Evolutionary conservation across 208 protist genomes (phyloP), one percentile per base, ranked within the genome.

Genomic region (Trypanosoma brucei): DNA sequence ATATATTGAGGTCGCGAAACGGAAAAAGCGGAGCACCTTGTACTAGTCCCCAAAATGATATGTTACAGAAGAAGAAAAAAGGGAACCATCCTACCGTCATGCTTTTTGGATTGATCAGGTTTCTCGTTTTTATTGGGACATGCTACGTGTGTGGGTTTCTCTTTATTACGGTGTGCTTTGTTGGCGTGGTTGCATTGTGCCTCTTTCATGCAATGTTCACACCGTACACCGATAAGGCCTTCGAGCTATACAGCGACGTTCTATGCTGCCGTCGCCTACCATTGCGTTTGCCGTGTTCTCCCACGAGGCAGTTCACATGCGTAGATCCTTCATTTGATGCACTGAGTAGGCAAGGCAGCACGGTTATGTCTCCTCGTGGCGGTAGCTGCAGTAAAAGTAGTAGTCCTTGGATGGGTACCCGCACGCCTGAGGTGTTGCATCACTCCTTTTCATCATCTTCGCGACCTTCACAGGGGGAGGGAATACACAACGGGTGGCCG

Each of bases 221-320:
- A 55, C 70, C 70, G 4, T 73, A 81, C 44, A 74, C 65, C 8
- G 75, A 81, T 62, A 70, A 68, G 14, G 75, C 70, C 14, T 75
- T 65, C 57, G 51, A 62, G 14, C 13, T 61, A 1, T 81, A 81
- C 49, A 59, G 45, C 22, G 34, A 46, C 30, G 49, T 70, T 4
- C 39, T 77, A 1, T 52, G 37, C n/a, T 1, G 48, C 5, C n/a
- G 31, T 7, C 54, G 65, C 9, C 31, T 81, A 1, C 51, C 55
- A 44, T 40, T 62, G 8, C 62, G 61, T 35, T 50, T 45, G 31
- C 75, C 59, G 0, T n/a, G 61, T 3, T 71, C 70, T 11, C 75
- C 75, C 30, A 77, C 70, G 1, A 42, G 33, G 3, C 31, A 35
- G n/a, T 70, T 75, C 50, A 51, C 37, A 6, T 22, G 37, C 5